Evolutionary conservation across 75 land plant genomes (phyloP).

Genomic region (Ceratopteris richardii): DNA sequence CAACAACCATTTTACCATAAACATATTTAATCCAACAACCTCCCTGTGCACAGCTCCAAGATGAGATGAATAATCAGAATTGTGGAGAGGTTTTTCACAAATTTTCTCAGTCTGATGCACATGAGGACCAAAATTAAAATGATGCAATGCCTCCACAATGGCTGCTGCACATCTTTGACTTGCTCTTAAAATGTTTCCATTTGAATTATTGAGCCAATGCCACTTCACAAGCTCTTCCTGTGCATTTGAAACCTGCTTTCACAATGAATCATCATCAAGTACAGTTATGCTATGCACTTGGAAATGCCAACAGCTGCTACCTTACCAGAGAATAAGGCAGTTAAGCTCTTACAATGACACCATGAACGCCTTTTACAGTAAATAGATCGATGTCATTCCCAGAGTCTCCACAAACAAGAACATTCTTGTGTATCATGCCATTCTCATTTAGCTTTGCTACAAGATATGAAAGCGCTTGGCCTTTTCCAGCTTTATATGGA

Average conservation of each 20-base stretch:
- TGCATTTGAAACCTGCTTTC: constrained; percentile 38
- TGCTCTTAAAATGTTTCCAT: constrained; percentile 14
- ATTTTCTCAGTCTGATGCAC: constrained; percentile 24
- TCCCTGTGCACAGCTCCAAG: constrained; percentile 35
- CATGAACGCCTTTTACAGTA: constrained; percentile 30
- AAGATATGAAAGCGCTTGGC: constrained; percentile 40
- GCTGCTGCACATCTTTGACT: constrained; percentile 39
- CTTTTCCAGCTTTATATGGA: constrained; percentile 45
- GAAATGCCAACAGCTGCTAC: background rate
- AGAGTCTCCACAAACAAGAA: constrained; percentile 52
- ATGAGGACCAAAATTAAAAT: constrained; percentile 32
- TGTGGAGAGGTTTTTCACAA: constrained; percentile 1
- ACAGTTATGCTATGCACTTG: background rate
- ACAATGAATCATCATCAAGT: background rate
- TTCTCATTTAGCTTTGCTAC: constrained; percentile 25
- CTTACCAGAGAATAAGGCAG: background rate
- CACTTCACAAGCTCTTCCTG: constrained; percentile 36
- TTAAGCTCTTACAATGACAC: constrained; percentile 34
- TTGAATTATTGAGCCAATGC: constrained; percentile 17
- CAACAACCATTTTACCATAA: constrained; percentile 31
- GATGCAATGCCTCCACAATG: constrained; percentile 28
- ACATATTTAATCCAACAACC: constrained; percentile 33
- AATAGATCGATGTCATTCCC: constrained; percentile 46
- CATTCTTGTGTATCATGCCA: constrained; percentile 13
- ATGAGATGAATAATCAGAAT: background rate